phyloP scores from a whole-genome alignment of 345 rosid species.

The Ceriops zippeliana region DNA sequence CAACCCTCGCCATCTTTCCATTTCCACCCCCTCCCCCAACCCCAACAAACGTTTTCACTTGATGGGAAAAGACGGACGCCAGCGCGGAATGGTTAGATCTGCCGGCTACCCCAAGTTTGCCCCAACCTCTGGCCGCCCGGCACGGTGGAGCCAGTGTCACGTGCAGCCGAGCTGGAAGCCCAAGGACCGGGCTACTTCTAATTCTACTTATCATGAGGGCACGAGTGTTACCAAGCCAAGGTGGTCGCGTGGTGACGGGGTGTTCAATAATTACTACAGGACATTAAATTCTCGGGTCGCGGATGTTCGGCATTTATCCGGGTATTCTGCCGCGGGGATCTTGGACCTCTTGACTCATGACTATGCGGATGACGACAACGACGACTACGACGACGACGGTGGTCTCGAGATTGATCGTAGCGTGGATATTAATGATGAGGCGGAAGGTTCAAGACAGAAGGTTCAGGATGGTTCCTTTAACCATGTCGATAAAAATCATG shows the following conservation, averaged over 20 bases:
- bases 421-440: conserved; percentile 11
- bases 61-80: conserved; percentile 73
- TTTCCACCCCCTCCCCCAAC: no score
- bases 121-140: conserved; percentile 40
- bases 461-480: background rate
- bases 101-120: conserved; percentile 60
- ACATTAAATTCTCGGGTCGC: conserved; percentile 36
- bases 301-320: conserved; percentile 27
- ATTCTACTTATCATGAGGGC: no score
- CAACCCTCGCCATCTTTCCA: no score
- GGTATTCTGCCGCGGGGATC: conserved; percentile 49
- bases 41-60: background rate
- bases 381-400: no score
- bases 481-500: background rate
- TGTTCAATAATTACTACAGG: conserved; percentile 20
- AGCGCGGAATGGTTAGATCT: conserved; percentile 60
- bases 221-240: conserved; percentile 50
- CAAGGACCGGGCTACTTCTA: conserved; percentile 36
- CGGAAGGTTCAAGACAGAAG: no score
- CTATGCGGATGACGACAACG: conserved; percentile 14
- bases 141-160: conserved; percentile 43
- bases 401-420: background rate
- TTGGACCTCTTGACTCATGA: conserved; percentile 37
- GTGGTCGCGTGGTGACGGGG: conserved; percentile 30
- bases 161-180: conserved; percentile 45